These are phyloP conservation scores for Coniochaeta hoffmannii DNA, from an alignment of 2,329 filamentous ascomycete species.

Conservation along the genomic window DNA sequence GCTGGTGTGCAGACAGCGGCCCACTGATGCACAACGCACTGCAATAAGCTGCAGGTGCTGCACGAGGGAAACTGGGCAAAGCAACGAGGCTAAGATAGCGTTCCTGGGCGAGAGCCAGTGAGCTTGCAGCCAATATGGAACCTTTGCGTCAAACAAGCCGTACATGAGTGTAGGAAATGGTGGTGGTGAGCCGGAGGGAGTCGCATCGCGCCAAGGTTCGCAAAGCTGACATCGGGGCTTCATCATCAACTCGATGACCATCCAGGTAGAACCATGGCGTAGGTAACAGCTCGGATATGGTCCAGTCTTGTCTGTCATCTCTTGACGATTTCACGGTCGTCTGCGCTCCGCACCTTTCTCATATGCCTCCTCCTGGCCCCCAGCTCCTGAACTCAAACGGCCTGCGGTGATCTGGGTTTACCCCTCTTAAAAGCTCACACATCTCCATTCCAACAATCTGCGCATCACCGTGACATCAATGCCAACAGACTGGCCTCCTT, in stretches of 20 bases:
- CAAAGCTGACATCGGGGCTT: too few species aligned
- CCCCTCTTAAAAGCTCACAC: background rate
- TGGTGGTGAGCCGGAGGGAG: too few species aligned
- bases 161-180: too few species aligned
- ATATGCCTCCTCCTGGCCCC: background rate
- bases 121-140: background rate
- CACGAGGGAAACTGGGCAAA: background rate
- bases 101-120: background rate
- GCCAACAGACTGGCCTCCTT: background rate
- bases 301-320: too few species aligned
- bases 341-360: background rate
- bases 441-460: background rate
- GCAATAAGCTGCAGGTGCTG: background rate
- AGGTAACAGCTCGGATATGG: background rate
- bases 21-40: background rate
- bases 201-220: too few species aligned
- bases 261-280: too few species aligned
- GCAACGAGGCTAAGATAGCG: background rate
- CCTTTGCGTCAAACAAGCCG: background rate
- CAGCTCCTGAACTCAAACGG: background rate
- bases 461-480: background rate
- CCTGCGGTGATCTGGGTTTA: background rate
- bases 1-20: background rate
- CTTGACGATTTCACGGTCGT: too few species aligned
- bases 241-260: too few species aligned